Base-by-base conservation (phyloP, 495 filamentous ascomycete genomes). In the Penicillium steckii region DNA sequence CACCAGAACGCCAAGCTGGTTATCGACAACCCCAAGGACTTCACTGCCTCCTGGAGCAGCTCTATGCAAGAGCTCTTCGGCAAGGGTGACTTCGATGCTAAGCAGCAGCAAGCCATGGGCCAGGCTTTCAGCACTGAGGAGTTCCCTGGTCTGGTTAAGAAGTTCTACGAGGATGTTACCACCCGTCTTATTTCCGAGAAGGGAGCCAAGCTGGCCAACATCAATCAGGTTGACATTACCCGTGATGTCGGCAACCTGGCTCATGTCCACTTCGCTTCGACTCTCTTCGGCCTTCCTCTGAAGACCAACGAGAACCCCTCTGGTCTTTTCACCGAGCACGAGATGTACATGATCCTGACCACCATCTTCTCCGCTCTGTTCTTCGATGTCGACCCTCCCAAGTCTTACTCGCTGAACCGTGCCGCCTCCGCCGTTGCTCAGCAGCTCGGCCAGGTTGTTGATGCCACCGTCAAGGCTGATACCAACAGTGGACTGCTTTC, bases 181-280 rank as follows among this genome's bases (percentile, higher is more conserved):
- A 67, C 82, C 19, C 72, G 80, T 22, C 75, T 94, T 15, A 76
- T 95, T 52, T 67, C 76, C 4, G 76, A 83, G 44, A 85, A 87
- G 50, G 80, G 76, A 24, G 87, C 84, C 71, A 80, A 80, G 23
- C 60, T 78, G 47, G 79, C 71, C 10, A 77, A 74, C 3, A 71
- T 75, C 27, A 83, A 83, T 51, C 85, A 90, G 61, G 75, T 91
- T n/a, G 90, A 95, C 46, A 78, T 91, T 27, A 79, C 89, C 19
- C 80, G 86, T 44, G 88, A 94, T 58, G 78, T 93, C 22, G 87
- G 85, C 41, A 92, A 91, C 59, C 56, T 90, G 4, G 85, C 82
- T 0, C 85, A 85, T 3, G 80, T 87, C 6, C 80, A 87, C 59
- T 92, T 94, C 44, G 87, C 81, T 2, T 78, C 90, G 7, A 79